Conservation (phyloP, 2,329 filamentous ascomycete genomes). For the Apiospora hydei region DNA sequence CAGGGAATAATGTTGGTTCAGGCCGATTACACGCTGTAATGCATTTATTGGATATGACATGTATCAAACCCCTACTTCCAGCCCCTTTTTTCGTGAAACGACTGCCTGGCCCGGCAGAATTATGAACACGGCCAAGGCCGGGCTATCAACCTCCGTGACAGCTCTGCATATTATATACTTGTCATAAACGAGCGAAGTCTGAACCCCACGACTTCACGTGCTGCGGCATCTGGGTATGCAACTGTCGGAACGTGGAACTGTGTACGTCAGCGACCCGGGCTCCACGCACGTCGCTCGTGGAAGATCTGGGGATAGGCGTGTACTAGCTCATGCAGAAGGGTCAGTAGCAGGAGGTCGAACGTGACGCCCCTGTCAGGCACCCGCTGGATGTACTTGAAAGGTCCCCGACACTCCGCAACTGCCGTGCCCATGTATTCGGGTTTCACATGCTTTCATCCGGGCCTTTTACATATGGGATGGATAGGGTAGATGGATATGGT, state of each 20-base stretch:
- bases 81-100: neutral
- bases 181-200: neutral
- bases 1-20: slow-evolving; percentile 26
- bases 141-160: neutral
- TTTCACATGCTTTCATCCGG: too few species aligned
- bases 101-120: neutral
- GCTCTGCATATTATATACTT: neutral
- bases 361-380: too few species aligned
- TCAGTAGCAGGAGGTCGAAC: neutral
- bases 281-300: neutral
- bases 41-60: slow-evolving; percentile 5
- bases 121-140: neutral
- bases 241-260: neutral
- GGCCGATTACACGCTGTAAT: neutral
- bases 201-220: neutral
- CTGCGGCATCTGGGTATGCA: neutral
- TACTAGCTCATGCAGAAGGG: neutral
- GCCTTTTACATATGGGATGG: too few species aligned
- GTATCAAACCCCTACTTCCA: neutral
- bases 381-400: neutral
- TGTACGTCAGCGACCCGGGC: neutral
- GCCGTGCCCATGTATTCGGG: too few species aligned
- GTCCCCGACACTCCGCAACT: too few species aligned
- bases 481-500: too few species aligned
- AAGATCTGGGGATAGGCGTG: neutral